Evolutionary conservation across 495 filamentous ascomycete species (phyloP).

Genomic region (Talaromyces liani): DNA sequence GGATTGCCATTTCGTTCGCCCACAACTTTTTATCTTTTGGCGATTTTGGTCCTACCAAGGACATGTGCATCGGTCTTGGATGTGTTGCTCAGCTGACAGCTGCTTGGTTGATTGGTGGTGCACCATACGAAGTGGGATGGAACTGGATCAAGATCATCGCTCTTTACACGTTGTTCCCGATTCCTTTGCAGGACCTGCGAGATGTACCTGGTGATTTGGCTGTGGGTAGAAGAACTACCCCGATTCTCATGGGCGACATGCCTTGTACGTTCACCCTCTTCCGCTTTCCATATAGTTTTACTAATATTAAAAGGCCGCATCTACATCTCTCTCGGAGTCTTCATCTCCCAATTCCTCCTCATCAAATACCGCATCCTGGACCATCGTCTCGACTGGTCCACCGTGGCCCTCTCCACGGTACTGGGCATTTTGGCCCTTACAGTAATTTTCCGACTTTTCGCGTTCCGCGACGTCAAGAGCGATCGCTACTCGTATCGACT

Average conservation of each 20-base stretch:
- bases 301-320: slow-evolving; percentile 1
- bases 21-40: slow-evolving; percentile 7
- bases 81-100: slow-evolving; percentile 5
- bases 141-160: slow-evolving; percentile 10
- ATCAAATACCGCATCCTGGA: slow-evolving; percentile 7
- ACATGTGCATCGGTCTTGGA: slow-evolving; percentile 5
- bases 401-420: background rate
- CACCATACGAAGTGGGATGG: slow-evolving; percentile 8
- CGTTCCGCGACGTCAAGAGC: slow-evolving; percentile 8
- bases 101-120: slow-evolving; percentile 7
- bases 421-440: background rate
- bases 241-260: slow-evolving; percentile 6
- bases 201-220: slow-evolving; percentile 7
- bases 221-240: slow-evolving; percentile 6
- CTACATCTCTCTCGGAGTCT: slow-evolving; percentile 7
- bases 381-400: slow-evolving; percentile 6
- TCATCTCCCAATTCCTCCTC: slow-evolving; percentile 4
- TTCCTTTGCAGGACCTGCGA: slow-evolving; percentile 7
- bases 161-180: slow-evolving; percentile 1
- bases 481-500: slow-evolving; percentile 5
- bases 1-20: slow-evolving; percentile 4
- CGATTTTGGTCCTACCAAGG: slow-evolving; percentile 9
- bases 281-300: background rate
- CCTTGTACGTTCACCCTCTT: background rate
- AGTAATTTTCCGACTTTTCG: slow-evolving; percentile 6